Conservation (phyloP, 2,329 filamentous ascomycete species). For the Intubia oerlemansii region DNA sequence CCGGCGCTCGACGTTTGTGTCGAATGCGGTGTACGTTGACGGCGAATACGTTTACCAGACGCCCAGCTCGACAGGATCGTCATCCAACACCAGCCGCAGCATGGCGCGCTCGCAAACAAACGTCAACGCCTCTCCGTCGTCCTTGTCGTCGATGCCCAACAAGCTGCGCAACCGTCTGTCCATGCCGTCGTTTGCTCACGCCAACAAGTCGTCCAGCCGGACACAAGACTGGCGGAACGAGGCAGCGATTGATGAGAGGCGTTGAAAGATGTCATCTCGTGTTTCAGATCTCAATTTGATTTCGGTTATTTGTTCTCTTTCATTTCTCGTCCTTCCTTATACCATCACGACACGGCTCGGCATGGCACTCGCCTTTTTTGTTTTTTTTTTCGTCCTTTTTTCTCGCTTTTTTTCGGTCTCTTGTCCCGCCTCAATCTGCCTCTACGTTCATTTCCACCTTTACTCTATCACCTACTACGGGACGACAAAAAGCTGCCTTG, state of each 20-base stretch:
- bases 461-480: no score
- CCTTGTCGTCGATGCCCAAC: conserved; percentile 11
- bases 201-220: conserved; percentile 14
- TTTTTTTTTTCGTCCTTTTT: no score
- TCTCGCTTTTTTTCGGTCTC: no score
- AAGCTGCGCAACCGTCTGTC: conserved; percentile 28
- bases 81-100: conserved; percentile 22
- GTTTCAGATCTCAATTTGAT: no score
- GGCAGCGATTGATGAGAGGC: conserved; percentile 5
- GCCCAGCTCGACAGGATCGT: conserved; percentile 35
- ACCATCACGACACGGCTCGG: no score
- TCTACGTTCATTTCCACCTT: no score
- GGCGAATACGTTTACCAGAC: conserved; percentile 80
- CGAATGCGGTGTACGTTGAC: conserved; percentile 79
- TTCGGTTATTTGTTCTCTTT: no score
- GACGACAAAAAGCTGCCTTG: no score
- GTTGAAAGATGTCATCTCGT: no score
- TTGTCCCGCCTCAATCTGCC: no score
- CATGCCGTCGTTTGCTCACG: conserved; percentile 29
- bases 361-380: no score
- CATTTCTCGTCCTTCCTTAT: no score
- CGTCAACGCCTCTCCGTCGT: conserved; percentile 12
- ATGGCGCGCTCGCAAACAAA: conserved; percentile 10
- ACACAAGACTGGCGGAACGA: conserved; percentile 19
- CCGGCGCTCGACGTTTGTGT: conserved; percentile 73